Base-by-base conservation (phyloP, 768 basidiomycete species). In the Rhizopogon vinicolor region DNA sequence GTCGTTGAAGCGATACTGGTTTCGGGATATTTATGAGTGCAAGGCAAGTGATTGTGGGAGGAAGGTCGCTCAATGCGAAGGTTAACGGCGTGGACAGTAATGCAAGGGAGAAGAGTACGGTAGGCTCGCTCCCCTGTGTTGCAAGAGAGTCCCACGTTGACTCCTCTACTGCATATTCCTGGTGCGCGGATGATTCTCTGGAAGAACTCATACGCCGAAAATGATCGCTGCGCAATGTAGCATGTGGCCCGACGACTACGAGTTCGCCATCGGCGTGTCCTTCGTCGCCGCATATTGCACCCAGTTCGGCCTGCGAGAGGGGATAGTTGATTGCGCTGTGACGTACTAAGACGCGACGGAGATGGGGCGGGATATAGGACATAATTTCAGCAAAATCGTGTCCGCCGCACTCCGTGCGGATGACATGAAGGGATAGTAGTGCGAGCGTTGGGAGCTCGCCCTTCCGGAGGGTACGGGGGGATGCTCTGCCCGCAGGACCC, bases 211-310 rank as follows among this genome's bases (percentile, higher is more conserved):
- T 22, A 8, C 35, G 48, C 46, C 67, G 63, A 60, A 85, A 79
- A 56, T 75, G 66, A 48, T 77, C 74, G 40, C 75, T 74, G 16
- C 69, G 75, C 3, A 84, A 62, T 7, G 67, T 59, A 8, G 77
- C 78, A 22, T 72, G 64, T 0, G 83, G 84, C 13, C 85, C 85
- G 28, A 88, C 76, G 22, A 91, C 65, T 39, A 90, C 65, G 10
- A 89, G 69, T 56, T 91, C 89, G 0, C 86, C 83, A 51, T 81
- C 80, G 3, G 77, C 75, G 62, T 86, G 82, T 1, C 79, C 76
- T 5, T 80, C 69, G 0, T 75, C 71, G 35, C 74, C 74, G 52
- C 79, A 77, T 5, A 89, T 63, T 7, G 77, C 72, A 51, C 76
- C 75, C 18, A 90, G 72, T 53, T 79, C 78, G 19, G 70, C 63